A percentile compares a stretch with the other conserved stretches of the same genome.
Evolutionary conservation across 1,284 basidiomycete genomes (phyloP).

Genomic region (Cerrena zonata): DNA sequence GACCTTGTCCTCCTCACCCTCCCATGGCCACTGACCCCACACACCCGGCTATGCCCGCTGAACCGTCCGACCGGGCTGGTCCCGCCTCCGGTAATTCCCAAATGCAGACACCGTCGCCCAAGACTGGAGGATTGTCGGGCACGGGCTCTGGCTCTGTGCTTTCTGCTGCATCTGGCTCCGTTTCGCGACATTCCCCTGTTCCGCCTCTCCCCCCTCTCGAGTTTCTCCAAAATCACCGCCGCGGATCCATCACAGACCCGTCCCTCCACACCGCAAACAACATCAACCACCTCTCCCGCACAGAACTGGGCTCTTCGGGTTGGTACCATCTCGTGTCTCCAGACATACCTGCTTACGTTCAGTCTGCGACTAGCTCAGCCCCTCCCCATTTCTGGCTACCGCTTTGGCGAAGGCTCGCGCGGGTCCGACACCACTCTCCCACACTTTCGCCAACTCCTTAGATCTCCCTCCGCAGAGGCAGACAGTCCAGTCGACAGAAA

Average conservation of each 20-base stretch:
- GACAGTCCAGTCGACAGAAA: constrained; percentile 16
- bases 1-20: constrained; percentile 17
- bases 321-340: constrained; percentile 10
- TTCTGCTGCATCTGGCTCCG: too few relatives aligned
- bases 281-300: constrained; percentile 20
- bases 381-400: constrained; percentile 62
- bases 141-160: too few relatives aligned
- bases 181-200: constrained; percentile 33
- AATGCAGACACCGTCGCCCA: constrained; percentile 28
- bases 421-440: constrained; percentile 41
- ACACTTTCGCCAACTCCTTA: constrained; percentile 38
- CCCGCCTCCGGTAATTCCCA: constrained; percentile 23
- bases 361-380: constrained; percentile 29
- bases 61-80: constrained; percentile 19
- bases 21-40: constrained; percentile 15
- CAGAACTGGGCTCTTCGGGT: constrained; percentile 19
- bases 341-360: background rate
- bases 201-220: constrained; percentile 66
- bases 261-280: constrained; percentile 56
- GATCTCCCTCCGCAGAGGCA: constrained; percentile 33
- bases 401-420: constrained; percentile 56
- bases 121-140: too few relatives aligned
- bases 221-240: constrained; percentile 68
- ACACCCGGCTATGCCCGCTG: constrained; percentile 17
- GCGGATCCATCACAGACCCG: constrained; percentile 76